Conservation (phyloP, 768 basidiomycete species). For the Chalciporus sphaerocephalus region DNA sequence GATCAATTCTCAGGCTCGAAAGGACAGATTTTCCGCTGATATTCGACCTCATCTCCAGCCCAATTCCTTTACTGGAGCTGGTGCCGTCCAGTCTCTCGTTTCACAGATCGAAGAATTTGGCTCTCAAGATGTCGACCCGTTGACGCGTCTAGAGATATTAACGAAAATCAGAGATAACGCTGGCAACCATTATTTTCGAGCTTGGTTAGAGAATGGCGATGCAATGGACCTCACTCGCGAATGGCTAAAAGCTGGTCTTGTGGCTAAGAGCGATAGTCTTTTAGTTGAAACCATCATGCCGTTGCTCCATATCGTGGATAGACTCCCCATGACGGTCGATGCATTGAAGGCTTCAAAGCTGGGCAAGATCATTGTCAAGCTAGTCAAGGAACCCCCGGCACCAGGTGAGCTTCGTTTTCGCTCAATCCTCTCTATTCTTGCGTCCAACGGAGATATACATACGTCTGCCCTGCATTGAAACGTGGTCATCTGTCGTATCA, state of each 20-base stretch:
- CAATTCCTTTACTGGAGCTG: constrained; percentile 61
- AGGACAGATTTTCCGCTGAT: constrained; percentile 47
- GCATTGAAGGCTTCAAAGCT: constrained; percentile 67
- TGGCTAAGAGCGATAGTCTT: constrained; percentile 49
- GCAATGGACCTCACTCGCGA: constrained; percentile 79
- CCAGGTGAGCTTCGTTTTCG: constrained; percentile 62
- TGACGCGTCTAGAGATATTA: constrained; percentile 69
- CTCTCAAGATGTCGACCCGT: constrained; percentile 56
- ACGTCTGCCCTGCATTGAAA: constrained; percentile 26
- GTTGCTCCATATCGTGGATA: constrained; percentile 80
- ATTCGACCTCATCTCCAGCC: constrained; percentile 57
- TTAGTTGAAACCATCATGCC: constrained; percentile 81
- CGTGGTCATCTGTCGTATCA: constrained; percentile 30
- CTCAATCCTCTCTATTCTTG: constrained; percentile 14
- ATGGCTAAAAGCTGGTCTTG: constrained; percentile 72
- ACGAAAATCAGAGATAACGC: constrained; percentile 80
- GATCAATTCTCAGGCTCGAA: constrained; percentile 49
- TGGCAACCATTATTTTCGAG: constrained; percentile 81
- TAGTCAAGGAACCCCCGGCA: constrained; percentile 70
- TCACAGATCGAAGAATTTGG: constrained; percentile 57
- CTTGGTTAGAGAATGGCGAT: constrained; percentile 71
- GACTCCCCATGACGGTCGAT: constrained; percentile 70
- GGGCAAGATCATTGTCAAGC: constrained; percentile 73
- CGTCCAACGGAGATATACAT: constrained; percentile 29
- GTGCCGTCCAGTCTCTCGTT: constrained; percentile 61